Percentiles rank a stretch among this genome's conserved stretches.
These are phyloP conservation scores for Aegle marmelos DNA, from an alignment of 345 rosid genomes.

Conservation along the genomic window DNA sequence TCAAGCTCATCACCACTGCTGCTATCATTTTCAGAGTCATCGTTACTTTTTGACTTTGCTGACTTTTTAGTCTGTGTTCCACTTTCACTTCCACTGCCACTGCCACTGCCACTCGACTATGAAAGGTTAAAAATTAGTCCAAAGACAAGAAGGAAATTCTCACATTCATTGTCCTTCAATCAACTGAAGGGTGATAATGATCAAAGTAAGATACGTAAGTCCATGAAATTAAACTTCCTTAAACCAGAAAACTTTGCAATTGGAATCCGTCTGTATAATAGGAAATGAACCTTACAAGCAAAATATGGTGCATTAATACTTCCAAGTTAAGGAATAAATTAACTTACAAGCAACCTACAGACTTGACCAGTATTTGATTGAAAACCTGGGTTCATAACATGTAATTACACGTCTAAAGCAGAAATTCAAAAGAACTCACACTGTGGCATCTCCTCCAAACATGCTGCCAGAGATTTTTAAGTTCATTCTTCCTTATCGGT, in stretches of 20 bases:
- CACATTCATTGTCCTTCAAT: not conserved
- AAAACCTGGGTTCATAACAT: not conserved
- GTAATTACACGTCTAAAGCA: slow-evolving; percentile 10
- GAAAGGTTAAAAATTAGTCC: slow-evolving; percentile 22
- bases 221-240: not conserved
- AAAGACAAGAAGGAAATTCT: slow-evolving; percentile 1
- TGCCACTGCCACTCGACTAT: slow-evolving; percentile 55
- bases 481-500: slow-evolving; percentile 84
- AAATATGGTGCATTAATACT: not conserved
- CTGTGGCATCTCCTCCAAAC: slow-evolving; percentile 85
- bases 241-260: not conserved
- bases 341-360: not conserved
- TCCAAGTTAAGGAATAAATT: not conserved
- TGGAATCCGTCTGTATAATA: not conserved
- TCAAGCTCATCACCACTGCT: slow-evolving; percentile 47
- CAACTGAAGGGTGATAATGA: not conserved
- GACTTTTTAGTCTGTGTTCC: slow-evolving; percentile 50
- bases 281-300: not conserved
- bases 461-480: slow-evolving; percentile 84
- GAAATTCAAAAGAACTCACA: slow-evolving; percentile 40
- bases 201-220: not conserved
- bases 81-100: slow-evolving; percentile 77
- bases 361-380: not conserved
- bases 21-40: slow-evolving; percentile 40
- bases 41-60: slow-evolving; percentile 40